Evolutionary conservation across 768 basidiomycete genomes (phyloP).

Genomic region (Lentinula detonsa): DNA sequence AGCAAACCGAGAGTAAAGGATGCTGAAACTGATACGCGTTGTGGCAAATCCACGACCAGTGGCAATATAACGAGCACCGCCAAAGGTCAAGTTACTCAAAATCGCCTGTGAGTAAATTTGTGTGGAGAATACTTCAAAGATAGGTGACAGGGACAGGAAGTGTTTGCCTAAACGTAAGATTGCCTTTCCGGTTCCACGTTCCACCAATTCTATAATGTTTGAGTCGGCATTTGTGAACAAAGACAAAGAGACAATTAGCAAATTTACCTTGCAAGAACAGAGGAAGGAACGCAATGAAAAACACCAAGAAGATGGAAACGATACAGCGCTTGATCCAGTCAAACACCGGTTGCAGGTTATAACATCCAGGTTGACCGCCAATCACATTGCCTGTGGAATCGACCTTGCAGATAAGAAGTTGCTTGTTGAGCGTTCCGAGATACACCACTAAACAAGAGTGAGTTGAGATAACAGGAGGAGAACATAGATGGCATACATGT

Average conservation of each 20-base stretch:
- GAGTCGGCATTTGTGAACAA: background rate
- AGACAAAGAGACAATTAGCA: background rate
- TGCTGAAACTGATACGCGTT: slow-evolving; percentile 91
- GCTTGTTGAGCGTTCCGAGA: slow-evolving; percentile 95
- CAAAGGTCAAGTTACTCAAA: slow-evolving; percentile 93
- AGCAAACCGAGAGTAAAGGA: slow-evolving; percentile 97
- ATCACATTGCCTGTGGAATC: slow-evolving; percentile 78
- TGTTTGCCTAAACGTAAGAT: slow-evolving; percentile 93
- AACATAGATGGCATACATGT: slow-evolving; percentile 53
- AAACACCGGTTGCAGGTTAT: slow-evolving; percentile 94
- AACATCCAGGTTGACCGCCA: slow-evolving; percentile 86
- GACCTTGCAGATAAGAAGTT: slow-evolving; percentile 81
- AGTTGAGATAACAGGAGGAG: slow-evolving; percentile 4
- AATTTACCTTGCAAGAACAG: slow-evolving; percentile 87
- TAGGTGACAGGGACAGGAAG: slow-evolving; percentile 92
- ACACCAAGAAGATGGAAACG: slow-evolving; percentile 96
- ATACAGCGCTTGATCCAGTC: slow-evolving; percentile 98
- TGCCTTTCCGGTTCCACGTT: slow-evolving; percentile 93
- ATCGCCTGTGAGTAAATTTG: slow-evolving; percentile 98
- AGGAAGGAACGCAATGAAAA: slow-evolving; percentile 96
- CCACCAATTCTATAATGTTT: slow-evolving; percentile 70
- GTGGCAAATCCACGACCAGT: slow-evolving; percentile 99
- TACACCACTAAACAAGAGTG: slow-evolving; percentile 58
- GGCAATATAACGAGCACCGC: slow-evolving; percentile 98
- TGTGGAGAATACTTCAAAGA: slow-evolving; percentile 98